phyloP scores from a whole-genome alignment of 2,329 filamentous ascomycete genomes.

The Neophaeococcomyces mojaviensis region DNA sequence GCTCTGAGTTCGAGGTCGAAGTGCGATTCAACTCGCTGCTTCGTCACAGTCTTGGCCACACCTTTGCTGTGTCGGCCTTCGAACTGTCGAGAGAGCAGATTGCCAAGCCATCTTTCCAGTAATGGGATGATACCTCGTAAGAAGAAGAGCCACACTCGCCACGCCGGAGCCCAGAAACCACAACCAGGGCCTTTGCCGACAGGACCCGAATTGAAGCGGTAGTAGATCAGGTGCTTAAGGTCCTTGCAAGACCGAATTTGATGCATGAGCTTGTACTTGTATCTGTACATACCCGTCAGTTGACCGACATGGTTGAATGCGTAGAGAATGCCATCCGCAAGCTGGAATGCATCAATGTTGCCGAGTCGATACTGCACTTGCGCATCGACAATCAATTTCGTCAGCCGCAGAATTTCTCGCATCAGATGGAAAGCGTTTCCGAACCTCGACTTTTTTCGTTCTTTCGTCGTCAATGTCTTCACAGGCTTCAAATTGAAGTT shows the following conservation, averaged over 20 bases:
- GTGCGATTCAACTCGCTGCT: slow-evolving; percentile 97
- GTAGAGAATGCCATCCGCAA: slow-evolving; percentile 97
- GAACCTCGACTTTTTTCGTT: slow-evolving; percentile 98
- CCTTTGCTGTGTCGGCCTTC: slow-evolving; percentile 98
- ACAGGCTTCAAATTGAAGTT: slow-evolving; percentile 99
- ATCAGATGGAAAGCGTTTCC: slow-evolving; percentile 99
- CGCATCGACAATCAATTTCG: slow-evolving; percentile 95
- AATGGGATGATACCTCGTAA: slow-evolving; percentile 97
- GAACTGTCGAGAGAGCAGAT: slow-evolving; percentile 92
- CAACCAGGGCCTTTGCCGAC: slow-evolving; percentile 97
- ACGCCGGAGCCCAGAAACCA: slow-evolving; percentile 97
- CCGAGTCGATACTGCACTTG: slow-evolving; percentile 96
- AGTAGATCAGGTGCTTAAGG: slow-evolving; percentile 97
- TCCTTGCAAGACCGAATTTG: slow-evolving; percentile 99
- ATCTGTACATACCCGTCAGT: slow-evolving; percentile 97
- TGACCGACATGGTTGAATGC: slow-evolving; percentile 99
- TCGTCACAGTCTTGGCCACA: slow-evolving; percentile 97
- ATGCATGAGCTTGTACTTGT: slow-evolving; percentile 99
- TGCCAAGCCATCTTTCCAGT: slow-evolving; percentile 93
- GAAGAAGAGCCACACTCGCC: slow-evolving; percentile 99
- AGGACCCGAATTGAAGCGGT: slow-evolving; percentile 92
- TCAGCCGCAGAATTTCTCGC: slow-evolving; percentile 91
- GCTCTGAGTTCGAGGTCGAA: slow-evolving; percentile 95
- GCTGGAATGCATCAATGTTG: slow-evolving; percentile 97
- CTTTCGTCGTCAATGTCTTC: slow-evolving; percentile 96